A percentile compares a stretch with the other conserved stretches of the same genome.
Conservation (phyloP, 2,329 filamentous ascomycete species). For the Penicillium paneum region DNA sequence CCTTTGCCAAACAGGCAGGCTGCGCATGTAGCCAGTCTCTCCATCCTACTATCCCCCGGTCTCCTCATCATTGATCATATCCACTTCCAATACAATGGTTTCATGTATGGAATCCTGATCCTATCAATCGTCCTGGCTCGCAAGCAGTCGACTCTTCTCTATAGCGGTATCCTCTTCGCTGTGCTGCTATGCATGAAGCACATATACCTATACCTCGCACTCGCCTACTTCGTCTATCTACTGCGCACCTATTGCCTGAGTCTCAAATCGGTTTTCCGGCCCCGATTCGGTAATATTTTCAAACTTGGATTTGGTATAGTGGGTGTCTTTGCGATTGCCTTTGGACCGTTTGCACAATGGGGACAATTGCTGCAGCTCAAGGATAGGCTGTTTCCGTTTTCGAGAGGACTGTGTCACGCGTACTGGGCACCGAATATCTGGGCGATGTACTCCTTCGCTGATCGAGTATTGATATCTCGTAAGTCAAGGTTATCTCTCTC, state of each 20-base stretch:
- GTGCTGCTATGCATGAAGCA: slow-evolving; percentile 90
- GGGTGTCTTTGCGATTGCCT: slow-evolving; percentile 71
- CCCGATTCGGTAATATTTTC: slow-evolving; percentile 73
- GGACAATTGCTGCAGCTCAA: slow-evolving; percentile 81
- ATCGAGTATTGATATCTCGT: slow-evolving; percentile 79
- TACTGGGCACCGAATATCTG: slow-evolving; percentile 98
- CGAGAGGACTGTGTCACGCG: slow-evolving; percentile 87
- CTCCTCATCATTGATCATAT: slow-evolving; percentile 97
- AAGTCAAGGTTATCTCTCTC: slow-evolving; percentile 35
- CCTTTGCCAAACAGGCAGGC: slow-evolving; percentile 64
- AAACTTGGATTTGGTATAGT: slow-evolving; percentile 75
- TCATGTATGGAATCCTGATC: slow-evolving; percentile 87
- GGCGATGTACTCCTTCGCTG: slow-evolving; percentile 92
- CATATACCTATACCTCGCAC: slow-evolving; percentile 94
- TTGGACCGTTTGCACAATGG: slow-evolving; percentile 82
- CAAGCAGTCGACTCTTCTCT: slow-evolving; percentile 68
- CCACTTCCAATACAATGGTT: slow-evolving; percentile 98
- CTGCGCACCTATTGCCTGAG: slow-evolving; percentile 87
- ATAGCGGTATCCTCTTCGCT: slow-evolving; percentile 80
- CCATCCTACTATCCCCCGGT: slow-evolving; percentile 85
- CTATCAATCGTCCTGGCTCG: slow-evolving; percentile 81
- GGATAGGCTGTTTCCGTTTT: slow-evolving; percentile 87
- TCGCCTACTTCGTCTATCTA: slow-evolving; percentile 92
- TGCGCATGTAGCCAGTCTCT: slow-evolving; percentile 82
- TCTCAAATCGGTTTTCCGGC: slow-evolving; percentile 68